Evolutionary conservation across 768 basidiomycete genomes (phyloP).

Genomic region (Russula vinacea): DNA sequence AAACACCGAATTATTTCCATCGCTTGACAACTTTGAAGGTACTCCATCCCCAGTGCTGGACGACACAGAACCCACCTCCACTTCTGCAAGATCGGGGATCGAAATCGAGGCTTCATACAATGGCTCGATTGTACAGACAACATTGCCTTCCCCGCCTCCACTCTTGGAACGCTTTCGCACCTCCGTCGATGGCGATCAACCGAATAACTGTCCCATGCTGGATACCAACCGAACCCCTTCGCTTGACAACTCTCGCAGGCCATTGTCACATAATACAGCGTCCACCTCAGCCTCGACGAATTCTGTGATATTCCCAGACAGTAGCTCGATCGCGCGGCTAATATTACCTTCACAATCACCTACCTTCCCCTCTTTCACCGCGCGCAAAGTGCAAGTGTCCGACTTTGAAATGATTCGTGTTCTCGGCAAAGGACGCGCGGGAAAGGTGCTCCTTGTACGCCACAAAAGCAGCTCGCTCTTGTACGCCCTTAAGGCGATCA

Average conservation of each 20-base stretch:
- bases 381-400: slow-evolving; percentile 73
- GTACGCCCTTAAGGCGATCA: slow-evolving; percentile 96
- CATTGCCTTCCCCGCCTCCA: background rate
- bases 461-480: slow-evolving; percentile 69
- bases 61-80: slow-evolving; percentile 20
- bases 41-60: background rate
- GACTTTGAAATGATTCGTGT: slow-evolving; percentile 99
- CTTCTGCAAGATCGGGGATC: slow-evolving; percentile 24
- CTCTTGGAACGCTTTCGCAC: background rate
- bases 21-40: slow-evolving; percentile 24
- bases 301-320: too few relatives aligned
- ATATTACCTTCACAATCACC: too few relatives aligned
- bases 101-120: slow-evolving; percentile 23
- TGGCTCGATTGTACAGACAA: slow-evolving; percentile 11
- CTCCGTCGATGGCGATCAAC: background rate
- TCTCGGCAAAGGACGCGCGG: slow-evolving; percentile 95
- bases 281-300: too few relatives aligned
- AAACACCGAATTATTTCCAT: background rate
- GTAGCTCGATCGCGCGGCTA: too few relatives aligned
- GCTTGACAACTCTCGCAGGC: too few relatives aligned
- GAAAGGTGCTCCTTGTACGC: slow-evolving; percentile 89
- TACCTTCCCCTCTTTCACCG: too few relatives aligned
- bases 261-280: too few relatives aligned
- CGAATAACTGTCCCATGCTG: too few relatives aligned
- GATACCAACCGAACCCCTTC: too few relatives aligned